Percentiles rank a stretch among this genome's conserved stretches.
phyloP scores from a whole-genome alignment of 1,284 basidiomycete species.

The Moesziomyces globuligerus region DNA sequence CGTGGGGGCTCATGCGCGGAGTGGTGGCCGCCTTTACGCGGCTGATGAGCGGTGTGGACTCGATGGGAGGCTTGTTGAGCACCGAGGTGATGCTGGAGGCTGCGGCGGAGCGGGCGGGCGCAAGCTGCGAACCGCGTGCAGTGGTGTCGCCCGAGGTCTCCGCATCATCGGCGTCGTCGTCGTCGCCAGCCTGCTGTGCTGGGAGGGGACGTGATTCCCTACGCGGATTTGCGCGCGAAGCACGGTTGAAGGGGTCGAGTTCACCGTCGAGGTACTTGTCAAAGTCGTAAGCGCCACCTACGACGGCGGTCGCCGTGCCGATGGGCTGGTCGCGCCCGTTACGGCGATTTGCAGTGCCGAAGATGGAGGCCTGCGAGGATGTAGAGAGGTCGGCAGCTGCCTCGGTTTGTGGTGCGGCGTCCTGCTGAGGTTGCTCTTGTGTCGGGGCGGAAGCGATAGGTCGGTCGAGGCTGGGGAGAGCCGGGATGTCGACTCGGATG shows the following conservation, averaged over 20 bases:
- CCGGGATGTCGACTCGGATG: conserved; percentile 36
- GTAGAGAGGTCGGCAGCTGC: conserved; percentile 9
- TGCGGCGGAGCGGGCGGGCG: not conserved
- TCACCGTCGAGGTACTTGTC: conserved; percentile 45
- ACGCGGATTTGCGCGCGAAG: conserved; percentile 31
- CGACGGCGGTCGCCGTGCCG: conserved; percentile 6
- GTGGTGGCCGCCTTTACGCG: conserved; percentile 27
- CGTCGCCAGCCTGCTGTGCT: conserved; percentile 5
- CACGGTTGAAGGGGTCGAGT: conserved; percentile 47
- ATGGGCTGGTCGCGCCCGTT: conserved; percentile 29
- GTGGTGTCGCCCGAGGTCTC: conserved; percentile 36
- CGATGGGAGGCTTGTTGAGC: conserved; percentile 14
- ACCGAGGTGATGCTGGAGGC: not conserved
- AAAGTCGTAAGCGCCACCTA: conserved; percentile 39
- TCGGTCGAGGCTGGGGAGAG: conserved; percentile 19
- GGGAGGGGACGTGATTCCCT: conserved; percentile 43
- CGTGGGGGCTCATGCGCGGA: conserved; percentile 42
- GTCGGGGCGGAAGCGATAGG: not conserved
- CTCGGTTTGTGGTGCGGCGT: not conserved
- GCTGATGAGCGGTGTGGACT: conserved; percentile 34
- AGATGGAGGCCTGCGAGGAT: conserved; percentile 33
- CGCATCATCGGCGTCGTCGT: conserved; percentile 12
- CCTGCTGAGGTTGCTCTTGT: not conserved
- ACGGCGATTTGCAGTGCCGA: conserved; percentile 28
- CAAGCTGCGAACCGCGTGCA: conserved; percentile 21